Base-by-base conservation (phyloP, 495 filamentous ascomycete genomes). In the Lindgomyces ingoldianus region DNA sequence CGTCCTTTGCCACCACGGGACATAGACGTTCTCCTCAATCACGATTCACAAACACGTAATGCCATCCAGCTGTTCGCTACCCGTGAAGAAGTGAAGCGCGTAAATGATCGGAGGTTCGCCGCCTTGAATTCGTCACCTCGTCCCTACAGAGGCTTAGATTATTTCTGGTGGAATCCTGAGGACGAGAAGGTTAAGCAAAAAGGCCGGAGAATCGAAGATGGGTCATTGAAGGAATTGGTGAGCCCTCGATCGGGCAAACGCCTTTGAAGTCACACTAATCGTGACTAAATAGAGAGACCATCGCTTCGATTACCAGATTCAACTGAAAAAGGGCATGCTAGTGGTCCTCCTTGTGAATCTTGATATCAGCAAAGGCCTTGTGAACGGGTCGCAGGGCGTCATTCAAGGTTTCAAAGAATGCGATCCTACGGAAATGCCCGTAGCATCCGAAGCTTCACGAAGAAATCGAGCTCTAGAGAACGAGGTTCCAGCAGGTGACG, bases 381-480 rank as follows among this genome's bases (percentile, higher is more conserved):
- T 81, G 4, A 84, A 84, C 53, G 82, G 82, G 14, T 78, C 77
- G 10, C 81, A 81, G 61, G 82, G 82, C 2, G 58, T 71, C 6
- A 74, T 84, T 19, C 54, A 74, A 22, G 74, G 74, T 0, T 84
- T 82, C 54, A 60, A 71, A 45, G n/a, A 52, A 6, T 52, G 66
- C 36, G 53, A 72, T 10, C 33, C 44, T 4, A 27, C 50, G 0
- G 42, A 49, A 21, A 27, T 72, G 46, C 64, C 60, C 25, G 62
- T 51, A 45, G 36, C 61, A 19, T 46, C 25, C 12, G 4, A 51
- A 33, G n/a, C 16, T 57, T n/a, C 41, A 18, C 54, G 54, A 10
- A 60, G 52, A 52, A 27, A 19, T 16, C n/a, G 25, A 16, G 33
- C 59, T 4, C 19, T 48, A n/a, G 58, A 70, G 29, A 19, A 19